Conservation (phyloP, 805 yeast species). For the Tetrapisispora taiwanensis region DNA sequence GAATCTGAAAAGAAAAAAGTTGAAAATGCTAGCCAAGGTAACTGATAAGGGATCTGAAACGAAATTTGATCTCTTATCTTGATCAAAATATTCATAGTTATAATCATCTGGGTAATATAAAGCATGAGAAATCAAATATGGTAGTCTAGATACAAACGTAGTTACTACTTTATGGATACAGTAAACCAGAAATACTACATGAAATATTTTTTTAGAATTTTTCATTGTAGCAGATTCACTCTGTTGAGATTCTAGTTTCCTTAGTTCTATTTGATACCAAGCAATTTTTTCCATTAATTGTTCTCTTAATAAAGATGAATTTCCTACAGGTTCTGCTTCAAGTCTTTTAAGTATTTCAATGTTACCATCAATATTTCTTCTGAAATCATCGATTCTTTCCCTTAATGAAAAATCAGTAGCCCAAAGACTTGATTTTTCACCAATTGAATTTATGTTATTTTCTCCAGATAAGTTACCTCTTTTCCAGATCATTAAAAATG, state of each 20-base stretch:
- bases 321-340: slow-evolving; percentile 10
- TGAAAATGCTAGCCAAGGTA: slow-evolving; percentile 28
- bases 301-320: slow-evolving; percentile 7
- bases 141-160: slow-evolving; percentile 23
- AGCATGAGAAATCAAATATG: slow-evolving; percentile 16
- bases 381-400: slow-evolving; percentile 14
- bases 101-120: slow-evolving; percentile 13
- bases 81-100: slow-evolving; percentile 11
- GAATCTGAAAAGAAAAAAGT: slow-evolving; percentile 25
- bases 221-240: slow-evolving; percentile 11
- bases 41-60: slow-evolving; percentile 32
- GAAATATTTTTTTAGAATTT: slow-evolving; percentile 13
- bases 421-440: slow-evolving; percentile 17
- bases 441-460: slow-evolving; percentile 6
- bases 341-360: slow-evolving; percentile 10
- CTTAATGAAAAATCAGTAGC: slow-evolving; percentile 13
- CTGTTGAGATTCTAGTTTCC: slow-evolving; percentile 11
- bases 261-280: slow-evolving; percentile 20
- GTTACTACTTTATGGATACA: slow-evolving; percentile 30
- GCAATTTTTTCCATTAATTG: slow-evolving; percentile 21
- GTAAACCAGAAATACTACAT: slow-evolving; percentile 24
- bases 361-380: slow-evolving; percentile 13
- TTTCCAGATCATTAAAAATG: slow-evolving; percentile 11
- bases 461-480: slow-evolving; percentile 2
- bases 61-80: slow-evolving; percentile 7